Percentiles rank a stretch among this genome's conserved stretches.
These are phyloP conservation scores for Curvularia spicifera DNA, from an alignment of 2,329 filamentous ascomycete species.

Conservation along the genomic window DNA sequence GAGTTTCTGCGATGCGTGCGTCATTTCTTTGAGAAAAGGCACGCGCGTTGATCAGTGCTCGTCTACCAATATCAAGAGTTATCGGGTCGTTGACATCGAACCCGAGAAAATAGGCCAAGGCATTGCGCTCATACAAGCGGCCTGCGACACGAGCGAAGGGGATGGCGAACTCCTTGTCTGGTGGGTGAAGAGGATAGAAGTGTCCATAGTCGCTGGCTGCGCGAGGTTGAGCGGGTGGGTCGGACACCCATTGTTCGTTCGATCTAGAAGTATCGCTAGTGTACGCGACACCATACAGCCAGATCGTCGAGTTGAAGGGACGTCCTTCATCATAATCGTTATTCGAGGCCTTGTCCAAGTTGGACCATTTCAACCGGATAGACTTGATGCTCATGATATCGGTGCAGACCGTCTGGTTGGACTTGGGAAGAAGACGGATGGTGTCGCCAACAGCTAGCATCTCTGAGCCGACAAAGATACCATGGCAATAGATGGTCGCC, in stretches of 20 bases:
- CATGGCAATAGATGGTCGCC: constrained; percentile 60
- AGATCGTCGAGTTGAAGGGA: constrained; percentile 56
- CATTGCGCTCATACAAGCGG: constrained; percentile 60
- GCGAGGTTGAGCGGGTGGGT: constrained; percentile 25
- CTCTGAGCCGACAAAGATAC: constrained; percentile 64
- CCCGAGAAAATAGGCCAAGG: constrained; percentile 56
- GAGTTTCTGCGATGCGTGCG: constrained; percentile 51
- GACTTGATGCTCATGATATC: constrained; percentile 63
- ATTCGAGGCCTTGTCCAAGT: constrained; percentile 56
- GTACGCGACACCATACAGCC: constrained; percentile 59
- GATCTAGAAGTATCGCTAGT: constrained; percentile 47
- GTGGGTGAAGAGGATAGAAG: constrained; percentile 60
- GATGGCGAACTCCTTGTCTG: constrained; percentile 52
- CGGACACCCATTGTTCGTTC: constrained; percentile 33
- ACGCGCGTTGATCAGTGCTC: constrained; percentile 56
- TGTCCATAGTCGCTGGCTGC: constrained; percentile 52
- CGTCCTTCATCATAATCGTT: constrained; percentile 55
- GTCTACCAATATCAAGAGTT: constrained; percentile 54
- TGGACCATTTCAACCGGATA: constrained; percentile 59
- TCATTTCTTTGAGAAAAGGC: constrained; percentile 56
- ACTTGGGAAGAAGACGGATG: constrained; percentile 55
- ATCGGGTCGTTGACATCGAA: constrained; percentile 12
- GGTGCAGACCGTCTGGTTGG: constrained; percentile 42
- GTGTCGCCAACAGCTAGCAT: constrained; percentile 61
- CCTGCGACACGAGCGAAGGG: constrained; percentile 61